Base-by-base conservation (phyloP, 2,329 filamentous ascomycete species). In the Didymella arachidicola region DNA sequence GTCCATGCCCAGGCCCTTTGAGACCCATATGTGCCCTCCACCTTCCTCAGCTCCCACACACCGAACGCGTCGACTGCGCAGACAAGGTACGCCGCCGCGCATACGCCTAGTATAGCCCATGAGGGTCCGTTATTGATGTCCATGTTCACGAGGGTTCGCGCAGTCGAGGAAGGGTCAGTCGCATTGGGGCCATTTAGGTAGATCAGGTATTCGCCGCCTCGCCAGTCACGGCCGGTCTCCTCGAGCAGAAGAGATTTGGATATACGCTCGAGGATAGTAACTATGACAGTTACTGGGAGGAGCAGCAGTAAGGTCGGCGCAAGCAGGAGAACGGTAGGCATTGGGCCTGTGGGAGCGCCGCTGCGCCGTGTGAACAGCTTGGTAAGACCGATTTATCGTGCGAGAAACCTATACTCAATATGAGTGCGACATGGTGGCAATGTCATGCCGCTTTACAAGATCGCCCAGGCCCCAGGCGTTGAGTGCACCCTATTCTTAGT, bases 31-130 rank as follows among this genome's bases (percentile, higher is more conserved):
- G 58, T 67, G 25, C 71, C 72, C 47, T 73, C 62, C 2, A 71
- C 59, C 14, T 64, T 64, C n/a, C 66, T 57, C 57, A 75, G 47
- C 42, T 75, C 72, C 72, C 71, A 75, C 46, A 71, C 67, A 0
- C 65, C 72, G 27, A 68, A 68, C 2, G 50, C 47, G 10, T 60
- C 63, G 8, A 75, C 27, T 22, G 62, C 59, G n/a, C 62, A 53
- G 4, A 71, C 63, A 7, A 65, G 25, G 27, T 65, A 62, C 0
- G 64, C 68, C 10, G 68, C 38, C 6, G 65, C 38, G 32, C 63
- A 63, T 19, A 67, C 34, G 1, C 64, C 64, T 0, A 73, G 48
- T 51, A 70, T 65, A 7, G 66, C 65, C 22, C 59, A 25, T 1
- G 57, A 61, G 1, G 72, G 66, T 2, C 36, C 60, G 2, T 54